Percentiles rank a stretch among this genome's conserved stretches.
Conservation (phyloP, 768 basidiomycete species). For the Clathrus columnatus region DNA sequence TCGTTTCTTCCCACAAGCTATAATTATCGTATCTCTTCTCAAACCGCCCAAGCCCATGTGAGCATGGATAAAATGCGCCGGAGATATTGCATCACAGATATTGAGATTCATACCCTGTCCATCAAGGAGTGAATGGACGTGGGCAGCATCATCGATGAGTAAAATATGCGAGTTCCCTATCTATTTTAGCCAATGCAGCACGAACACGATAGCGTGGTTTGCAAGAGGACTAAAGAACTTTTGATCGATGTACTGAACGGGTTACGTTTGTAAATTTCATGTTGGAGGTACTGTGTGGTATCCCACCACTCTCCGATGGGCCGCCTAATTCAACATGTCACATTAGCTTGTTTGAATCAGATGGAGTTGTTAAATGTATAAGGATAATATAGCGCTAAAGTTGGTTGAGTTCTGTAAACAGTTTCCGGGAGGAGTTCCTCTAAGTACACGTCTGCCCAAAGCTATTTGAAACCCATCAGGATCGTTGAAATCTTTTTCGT, state of each 20-base stretch:
- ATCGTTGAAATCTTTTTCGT: not conserved
- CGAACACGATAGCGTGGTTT: not conserved
- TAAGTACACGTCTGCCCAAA: slow-evolving; percentile 30
- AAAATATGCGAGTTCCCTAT: slow-evolving; percentile 2
- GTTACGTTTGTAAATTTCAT: slow-evolving; percentile 1
- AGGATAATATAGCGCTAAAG: not conserved
- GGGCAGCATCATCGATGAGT: slow-evolving; percentile 41
- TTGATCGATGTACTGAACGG: not conserved
- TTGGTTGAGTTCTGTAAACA: not conserved
- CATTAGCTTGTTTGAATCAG: not conserved
- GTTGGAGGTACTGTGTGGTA: slow-evolving; percentile 7
- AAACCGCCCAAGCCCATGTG: slow-evolving; percentile 19
- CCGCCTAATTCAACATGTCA: not conserved
- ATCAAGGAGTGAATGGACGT: slow-evolving; percentile 44
- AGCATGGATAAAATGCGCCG: slow-evolving; percentile 33
- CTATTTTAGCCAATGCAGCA: not conserved
- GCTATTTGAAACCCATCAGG: slow-evolving; percentile 28
- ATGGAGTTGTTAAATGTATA: not conserved
- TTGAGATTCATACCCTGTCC: slow-evolving; percentile 56
- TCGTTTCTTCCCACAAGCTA: not conserved
- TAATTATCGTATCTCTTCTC: not conserved
- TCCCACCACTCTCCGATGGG: not conserved
- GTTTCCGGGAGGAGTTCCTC: slow-evolving; percentile 1
- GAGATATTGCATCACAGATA: slow-evolving; percentile 42
- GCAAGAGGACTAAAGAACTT: not conserved